These are phyloP conservation scores for Trypanosoma brucei DNA, from an alignment of 208 protist species.

Conservation along the genomic window DNA sequence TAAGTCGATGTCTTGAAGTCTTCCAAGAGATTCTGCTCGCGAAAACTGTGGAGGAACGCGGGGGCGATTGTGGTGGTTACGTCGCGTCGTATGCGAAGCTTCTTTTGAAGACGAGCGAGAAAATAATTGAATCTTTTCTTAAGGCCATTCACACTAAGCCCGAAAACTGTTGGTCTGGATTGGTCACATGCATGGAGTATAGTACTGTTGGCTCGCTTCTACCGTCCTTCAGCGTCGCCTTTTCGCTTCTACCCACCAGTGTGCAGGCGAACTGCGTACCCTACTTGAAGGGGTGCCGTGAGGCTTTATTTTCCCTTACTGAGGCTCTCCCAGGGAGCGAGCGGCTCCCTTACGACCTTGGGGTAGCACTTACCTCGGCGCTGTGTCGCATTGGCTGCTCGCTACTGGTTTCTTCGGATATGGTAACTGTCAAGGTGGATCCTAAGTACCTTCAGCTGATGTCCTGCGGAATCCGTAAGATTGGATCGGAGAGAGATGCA, in stretches of 20 bases:
- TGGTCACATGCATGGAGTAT: constrained; percentile 49
- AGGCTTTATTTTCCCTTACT: constrained; percentile 56
- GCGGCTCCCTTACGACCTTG: constrained; percentile 43
- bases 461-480: constrained; percentile 48
- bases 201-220: constrained; percentile 71
- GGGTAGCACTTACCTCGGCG: constrained; percentile 65
- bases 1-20: constrained; percentile 70
- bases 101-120: constrained; percentile 63
- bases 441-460: constrained; percentile 53
- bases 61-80: constrained; percentile 22
- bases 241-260: constrained; percentile 66
- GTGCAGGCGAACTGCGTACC: constrained; percentile 40
- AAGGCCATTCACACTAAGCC: constrained; percentile 48
- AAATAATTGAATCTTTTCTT: constrained; percentile 46
- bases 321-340: constrained; percentile 28
- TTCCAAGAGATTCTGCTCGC: constrained; percentile 78
- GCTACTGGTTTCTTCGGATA: constrained; percentile 34
- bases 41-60: constrained; percentile 21
- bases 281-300: constrained; percentile 56
- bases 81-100: constrained; percentile 57
- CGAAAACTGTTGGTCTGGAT: constrained; percentile 17
- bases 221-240: constrained; percentile 68
- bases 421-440: constrained; percentile 16
- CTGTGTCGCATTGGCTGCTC: constrained; percentile 69
- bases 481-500: constrained; percentile 64